Percentiles rank a stretch among this genome's conserved stretches.
These are phyloP conservation scores for Diplodia mutila DNA, from an alignment of 2,329 filamentous ascomycete species.

Conservation along the genomic window DNA sequence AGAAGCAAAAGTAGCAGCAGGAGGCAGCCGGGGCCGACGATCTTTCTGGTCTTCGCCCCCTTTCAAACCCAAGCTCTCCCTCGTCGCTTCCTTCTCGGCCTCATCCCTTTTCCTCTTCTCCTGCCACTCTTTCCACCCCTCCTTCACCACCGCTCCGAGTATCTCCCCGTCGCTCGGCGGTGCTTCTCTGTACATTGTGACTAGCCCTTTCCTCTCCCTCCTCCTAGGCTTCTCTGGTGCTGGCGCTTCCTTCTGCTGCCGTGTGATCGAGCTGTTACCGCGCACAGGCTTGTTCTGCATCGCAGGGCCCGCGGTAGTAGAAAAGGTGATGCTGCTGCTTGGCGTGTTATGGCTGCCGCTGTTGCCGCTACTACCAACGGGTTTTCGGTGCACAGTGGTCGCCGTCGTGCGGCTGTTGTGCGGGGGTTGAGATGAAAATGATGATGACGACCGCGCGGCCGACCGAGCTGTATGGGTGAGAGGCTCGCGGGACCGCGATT, in stretches of 20 bases:
- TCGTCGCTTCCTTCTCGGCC: conserved; percentile 16
- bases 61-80: neutral
- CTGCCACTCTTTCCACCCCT: neutral
- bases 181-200: neutral
- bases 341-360: neutral
- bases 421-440: neutral
- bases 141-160: neutral
- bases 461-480: too few relatives aligned
- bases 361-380: neutral
- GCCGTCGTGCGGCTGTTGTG: neutral
- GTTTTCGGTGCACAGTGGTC: neutral
- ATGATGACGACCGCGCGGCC: neutral
- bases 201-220: neutral
- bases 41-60: neutral
- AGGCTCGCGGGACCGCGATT: neutral
- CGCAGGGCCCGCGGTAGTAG: neutral
- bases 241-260: neutral
- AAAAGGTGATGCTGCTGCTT: too few relatives aligned
- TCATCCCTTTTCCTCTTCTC: neutral
- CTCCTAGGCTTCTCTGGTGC: neutral
- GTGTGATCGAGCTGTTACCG: neutral
- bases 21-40: neutral
- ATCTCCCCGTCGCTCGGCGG: neutral
- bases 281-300: neutral
- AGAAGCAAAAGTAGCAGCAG: neutral